Evolutionary conservation across 768 basidiomycete species (phyloP), one percentile per base, ranked within the genome.

Genomic region (Gloeophyllum trabeum): DNA sequence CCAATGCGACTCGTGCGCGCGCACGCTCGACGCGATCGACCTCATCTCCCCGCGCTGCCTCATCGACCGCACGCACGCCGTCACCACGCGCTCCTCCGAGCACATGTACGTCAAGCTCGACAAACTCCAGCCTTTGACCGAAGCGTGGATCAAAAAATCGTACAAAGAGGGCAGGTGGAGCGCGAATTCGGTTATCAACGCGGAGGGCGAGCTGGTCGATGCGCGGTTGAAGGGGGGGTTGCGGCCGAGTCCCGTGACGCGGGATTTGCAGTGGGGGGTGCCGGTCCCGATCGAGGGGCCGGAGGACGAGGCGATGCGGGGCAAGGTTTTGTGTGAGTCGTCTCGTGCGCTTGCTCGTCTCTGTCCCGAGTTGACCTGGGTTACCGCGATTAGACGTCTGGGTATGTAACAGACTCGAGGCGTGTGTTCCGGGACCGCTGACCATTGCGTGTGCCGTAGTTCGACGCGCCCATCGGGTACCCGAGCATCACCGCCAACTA

Each of bases 401-500:
- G 91, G 89, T 93, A 55, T 46, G 87, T 71, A 7, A 2, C 24
- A n/a, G 18, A 10, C 21, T 22, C 40, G 42, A 19, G 49, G 30
- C 10, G 24, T 6, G 10, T 7, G n/a, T n/a, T n/a, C n/a, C n/a
- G n/a, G n/a, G n/a, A n/a, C n/a, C n/a, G n/a, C n/a, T n/a, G n/a
- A n/a, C n/a, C n/a, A n/a, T n/a, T n/a, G n/a, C n/a, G n/a, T n/a
- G n/a, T n/a, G n/a, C n/a, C 24, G 3, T 44, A 92, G 94, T 97
- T 94, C 55, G 94, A 99, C 51, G 94, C 94, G 0, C 88, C 89
- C 5, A 88, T 96, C 43, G 96, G 96, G 44, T 99, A 99, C 61
- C 81, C 87, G 3, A 96, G 93, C 61, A 97, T 99, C 48, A 99
- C 96, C 2, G 91, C 92, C 41, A 85, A 82, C 56, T 92, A 93